Evolutionary conservation across 495 filamentous ascomycete genomes (phyloP).

Genomic region (Xylaria palmicola): DNA sequence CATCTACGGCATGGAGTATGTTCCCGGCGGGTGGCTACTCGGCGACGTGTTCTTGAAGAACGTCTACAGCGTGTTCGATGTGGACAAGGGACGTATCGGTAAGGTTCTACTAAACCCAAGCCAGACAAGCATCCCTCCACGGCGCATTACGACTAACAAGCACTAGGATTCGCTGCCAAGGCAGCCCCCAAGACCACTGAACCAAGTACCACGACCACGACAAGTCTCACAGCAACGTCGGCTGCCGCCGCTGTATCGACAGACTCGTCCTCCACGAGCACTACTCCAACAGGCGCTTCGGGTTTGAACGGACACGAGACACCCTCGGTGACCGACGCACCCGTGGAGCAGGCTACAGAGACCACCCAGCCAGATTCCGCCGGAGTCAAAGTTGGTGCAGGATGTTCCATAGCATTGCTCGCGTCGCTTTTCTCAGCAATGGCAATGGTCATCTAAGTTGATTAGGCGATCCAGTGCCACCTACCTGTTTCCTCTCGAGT

Average conservation of each 20-base stretch:
- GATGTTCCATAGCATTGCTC: constrained; percentile 1
- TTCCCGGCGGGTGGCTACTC: constrained; percentile 62
- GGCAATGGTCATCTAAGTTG: neutral
- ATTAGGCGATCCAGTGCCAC: neutral
- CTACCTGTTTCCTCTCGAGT: neutral
- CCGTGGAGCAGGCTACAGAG: neutral
- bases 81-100: constrained; percentile 57
- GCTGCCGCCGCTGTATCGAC: neutral
- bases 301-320: constrained; percentile 11
- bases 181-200: constrained; percentile 20
- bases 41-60: constrained; percentile 88
- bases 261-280: neutral
- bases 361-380: neutral
- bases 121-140: neutral
- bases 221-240: constrained; percentile 9
- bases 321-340: neutral
- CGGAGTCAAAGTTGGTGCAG: neutral
- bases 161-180: constrained; percentile 40
- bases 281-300: neutral
- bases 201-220: constrained; percentile 16
- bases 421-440: neutral
- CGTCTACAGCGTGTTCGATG: constrained; percentile 84
- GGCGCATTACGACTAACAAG: neutral
- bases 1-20: constrained; percentile 53
- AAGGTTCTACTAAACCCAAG: constrained; percentile 20